Base-by-base conservation (phyloP, 805 yeast species). In the Millerago galiae region DNA sequence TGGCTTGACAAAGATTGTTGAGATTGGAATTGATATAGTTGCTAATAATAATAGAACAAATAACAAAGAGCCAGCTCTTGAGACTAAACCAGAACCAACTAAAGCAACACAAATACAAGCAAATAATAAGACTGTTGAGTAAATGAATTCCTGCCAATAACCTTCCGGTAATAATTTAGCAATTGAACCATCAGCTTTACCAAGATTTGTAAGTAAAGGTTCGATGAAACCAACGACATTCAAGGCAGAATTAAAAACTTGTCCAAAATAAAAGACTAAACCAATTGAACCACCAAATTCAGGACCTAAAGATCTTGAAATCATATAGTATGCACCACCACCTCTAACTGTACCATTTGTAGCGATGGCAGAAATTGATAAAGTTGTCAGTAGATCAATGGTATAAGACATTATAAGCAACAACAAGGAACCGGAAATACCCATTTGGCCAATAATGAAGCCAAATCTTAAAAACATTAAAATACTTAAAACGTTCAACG, bases 261-360 rank as follows among this genome's bases (percentile, higher is more conserved):
- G 99, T 1, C 99, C 99, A 41, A 93, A 71, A 57, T 83, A 95
- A 61, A 93, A 93, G 18, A 93, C 91, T 25, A 93, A 71, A 1
- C 99, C 99, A 49, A 93, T 91, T 4, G 96, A 84, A 4, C 99
- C 99, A 24, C 99, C 99, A 63, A 93, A 93, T 60, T 93, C 99
- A 4, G 97, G 96, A 0, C 99, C 99, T 47, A 93, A 67, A 28
- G 95, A 83, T 51, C 99, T 72, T 28, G 95, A 84, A 46, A 93
- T 88, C 97, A 93, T 93, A 56, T 89, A 93, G 60, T 93, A 93
- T 0, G 98, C 97, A 37, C 99, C 99, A 13, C 99, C 99, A 12
- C 98, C 98, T 52, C 89, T 77, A 3, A 93, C 98, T 0, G 95
- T 88, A 17, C 99, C 99, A 58, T 93, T 93, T 2, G 99, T 93